These are phyloP conservation scores for Pochonia chlamydosporia DNA, from an alignment of 2,329 filamentous ascomycete genomes.

Conservation along the genomic window DNA sequence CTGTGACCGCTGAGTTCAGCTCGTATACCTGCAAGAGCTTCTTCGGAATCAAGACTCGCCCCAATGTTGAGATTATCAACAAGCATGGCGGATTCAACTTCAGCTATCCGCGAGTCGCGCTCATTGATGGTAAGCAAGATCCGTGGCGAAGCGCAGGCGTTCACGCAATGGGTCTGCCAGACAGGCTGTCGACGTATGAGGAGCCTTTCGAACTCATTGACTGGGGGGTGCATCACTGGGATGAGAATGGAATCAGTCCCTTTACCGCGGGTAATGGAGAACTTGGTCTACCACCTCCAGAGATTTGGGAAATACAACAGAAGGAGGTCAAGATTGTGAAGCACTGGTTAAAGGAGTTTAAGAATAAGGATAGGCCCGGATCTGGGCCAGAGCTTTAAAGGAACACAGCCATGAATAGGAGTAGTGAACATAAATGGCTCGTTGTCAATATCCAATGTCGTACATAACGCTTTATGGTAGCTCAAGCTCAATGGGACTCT, in stretches of 20 bases:
- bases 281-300: slow-evolving; percentile 52
- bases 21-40: slow-evolving; percentile 57
- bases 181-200: slow-evolving; percentile 51
- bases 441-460: too few species aligned
- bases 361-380: neutral
- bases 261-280: slow-evolving; percentile 44
- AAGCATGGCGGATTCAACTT: slow-evolving; percentile 70
- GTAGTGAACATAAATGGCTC: too few species aligned
- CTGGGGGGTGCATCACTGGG: slow-evolving; percentile 77
- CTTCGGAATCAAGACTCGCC: slow-evolving; percentile 62
- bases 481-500: too few species aligned
- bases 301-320: slow-evolving; percentile 53
- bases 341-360: slow-evolving; percentile 59
- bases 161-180: slow-evolving; percentile 56
- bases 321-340: slow-evolving; percentile 56
- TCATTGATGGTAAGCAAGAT: slow-evolving; percentile 72
- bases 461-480: too few species aligned
- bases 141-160: slow-evolving; percentile 74
- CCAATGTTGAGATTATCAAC: slow-evolving; percentile 64
- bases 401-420: too few species aligned
- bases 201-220: slow-evolving; percentile 71
- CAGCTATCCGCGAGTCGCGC: slow-evolving; percentile 66
- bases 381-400: neutral
- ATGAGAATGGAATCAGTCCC: slow-evolving; percentile 56
- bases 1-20: slow-evolving; percentile 57